Percentiles rank a stretch among this genome's conserved stretches.
These are phyloP conservation scores for Diaporthe humulicola DNA, from an alignment of 2,329 filamentous ascomycete genomes.

Conservation along the genomic window DNA sequence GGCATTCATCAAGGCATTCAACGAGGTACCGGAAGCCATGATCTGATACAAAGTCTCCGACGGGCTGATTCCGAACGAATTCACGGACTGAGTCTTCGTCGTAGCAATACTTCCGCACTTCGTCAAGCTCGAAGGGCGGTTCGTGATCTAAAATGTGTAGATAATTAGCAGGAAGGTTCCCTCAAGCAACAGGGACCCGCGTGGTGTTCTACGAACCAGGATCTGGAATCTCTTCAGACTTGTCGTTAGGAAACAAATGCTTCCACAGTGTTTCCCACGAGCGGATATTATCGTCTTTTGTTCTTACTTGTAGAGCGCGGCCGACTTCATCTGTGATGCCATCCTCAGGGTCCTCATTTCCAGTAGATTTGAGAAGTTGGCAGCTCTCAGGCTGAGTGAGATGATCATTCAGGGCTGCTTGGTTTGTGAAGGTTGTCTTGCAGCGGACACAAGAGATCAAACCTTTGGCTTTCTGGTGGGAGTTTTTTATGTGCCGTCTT, in stretches of 20 bases:
- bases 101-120: not conserved
- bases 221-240: not conserved
- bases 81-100: not conserved
- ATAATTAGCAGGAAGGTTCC: not conserved
- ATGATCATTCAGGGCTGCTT: not conserved
- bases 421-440: not conserved
- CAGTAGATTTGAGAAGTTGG: not conserved
- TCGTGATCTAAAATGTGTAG: not conserved
- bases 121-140: conserved; percentile 6
- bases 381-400: not conserved
- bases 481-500: conserved; percentile 9
- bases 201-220: not conserved
- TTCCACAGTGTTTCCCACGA: not conserved
- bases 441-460: not conserved
- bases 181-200: not conserved
- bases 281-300: not conserved
- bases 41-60: rapidly evolving
- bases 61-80: not conserved
- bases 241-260: not conserved
- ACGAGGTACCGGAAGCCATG: not conserved
- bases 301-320: not conserved
- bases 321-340: not conserved
- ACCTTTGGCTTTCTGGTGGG: not conserved
- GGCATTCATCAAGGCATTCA: not conserved
- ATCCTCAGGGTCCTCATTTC: not conserved